A percentile compares a stretch with the other conserved stretches of the same genome.
These are phyloP conservation scores for Termitomyces sp. DNA, from an alignment of 768 basidiomycete species.

Conservation along the genomic window DNA sequence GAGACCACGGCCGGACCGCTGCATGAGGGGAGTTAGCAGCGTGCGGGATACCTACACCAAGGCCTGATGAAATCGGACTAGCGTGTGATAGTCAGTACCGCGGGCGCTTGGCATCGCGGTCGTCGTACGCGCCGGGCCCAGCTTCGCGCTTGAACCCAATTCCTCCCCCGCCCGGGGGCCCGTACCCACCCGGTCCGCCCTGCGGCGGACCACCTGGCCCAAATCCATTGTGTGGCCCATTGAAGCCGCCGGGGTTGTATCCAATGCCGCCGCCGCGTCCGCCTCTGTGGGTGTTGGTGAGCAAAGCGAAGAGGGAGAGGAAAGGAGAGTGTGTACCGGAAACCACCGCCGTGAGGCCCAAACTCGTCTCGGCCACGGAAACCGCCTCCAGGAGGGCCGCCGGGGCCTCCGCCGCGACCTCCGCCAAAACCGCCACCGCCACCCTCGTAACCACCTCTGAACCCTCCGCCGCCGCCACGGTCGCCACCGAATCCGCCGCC, in stretches of 20 bases:
- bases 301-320: background rate
- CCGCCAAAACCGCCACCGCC: slow-evolving; percentile 37
- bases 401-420: slow-evolving; percentile 22
- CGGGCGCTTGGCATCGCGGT: slow-evolving; percentile 76
- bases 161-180: slow-evolving; percentile 38
- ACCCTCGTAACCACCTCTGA: slow-evolving; percentile 30
- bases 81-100: slow-evolving; percentile 51
- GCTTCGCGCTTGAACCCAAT: slow-evolving; percentile 72
- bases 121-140: slow-evolving; percentile 72
- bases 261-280: slow-evolving; percentile 73
- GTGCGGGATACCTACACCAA: slow-evolving; percentile 13
- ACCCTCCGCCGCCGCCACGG: slow-evolving; percentile 31
- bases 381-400: slow-evolving; percentile 26
- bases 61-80: background rate
- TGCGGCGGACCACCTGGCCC: slow-evolving; percentile 21
- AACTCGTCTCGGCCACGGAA: slow-evolving; percentile 25
- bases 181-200: slow-evolving; percentile 29
- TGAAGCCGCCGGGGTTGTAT: slow-evolving; percentile 54
- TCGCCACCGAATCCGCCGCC: slow-evolving; percentile 34
- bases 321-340: slow-evolving; percentile 33
- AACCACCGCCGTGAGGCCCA: slow-evolving; percentile 35
- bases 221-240: slow-evolving; percentile 46
- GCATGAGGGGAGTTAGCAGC: slow-evolving; percentile 8
- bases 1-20: background rate
- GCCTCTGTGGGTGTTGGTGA: slow-evolving; percentile 32